phyloP scores from a whole-genome alignment of 1,284 basidiomycete genomes.

The Leccinum cinnamomeum region DNA sequence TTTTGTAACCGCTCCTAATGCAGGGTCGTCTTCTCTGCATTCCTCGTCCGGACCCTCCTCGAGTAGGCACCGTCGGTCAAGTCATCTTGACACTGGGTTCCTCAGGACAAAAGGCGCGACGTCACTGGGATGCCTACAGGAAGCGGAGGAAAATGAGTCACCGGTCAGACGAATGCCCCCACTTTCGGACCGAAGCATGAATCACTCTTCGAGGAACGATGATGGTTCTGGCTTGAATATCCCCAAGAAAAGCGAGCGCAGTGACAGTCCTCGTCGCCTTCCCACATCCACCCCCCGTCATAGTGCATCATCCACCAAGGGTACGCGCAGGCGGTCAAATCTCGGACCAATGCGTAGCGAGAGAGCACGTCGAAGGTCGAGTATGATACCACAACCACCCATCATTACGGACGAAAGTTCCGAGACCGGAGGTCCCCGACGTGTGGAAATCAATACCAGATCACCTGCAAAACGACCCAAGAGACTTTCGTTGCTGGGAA shows the following conservation, averaged over 20 bases:
- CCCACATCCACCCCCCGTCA: slow-evolving; percentile 49
- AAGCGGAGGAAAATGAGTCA: slow-evolving; percentile 63
- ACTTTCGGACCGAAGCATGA: slow-evolving; percentile 63
- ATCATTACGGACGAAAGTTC: slow-evolving; percentile 25
- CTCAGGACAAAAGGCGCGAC: slow-evolving; percentile 57
- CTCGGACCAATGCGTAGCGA: slow-evolving; percentile 70
- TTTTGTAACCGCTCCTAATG: slow-evolving; percentile 42
- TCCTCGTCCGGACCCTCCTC: slow-evolving; percentile 22
- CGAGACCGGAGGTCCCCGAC: slow-evolving; percentile 39
- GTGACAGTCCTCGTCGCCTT: slow-evolving; percentile 48
- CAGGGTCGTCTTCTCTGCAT: slow-evolving; percentile 17
- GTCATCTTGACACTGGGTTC: slow-evolving; percentile 67
- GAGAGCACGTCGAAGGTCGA: slow-evolving; percentile 69
- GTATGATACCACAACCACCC: slow-evolving; percentile 64
- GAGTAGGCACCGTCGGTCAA: slow-evolving; percentile 53
- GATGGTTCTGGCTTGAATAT: slow-evolving; percentile 26
- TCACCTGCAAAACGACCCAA: slow-evolving; percentile 65
- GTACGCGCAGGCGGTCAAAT: slow-evolving; percentile 62
- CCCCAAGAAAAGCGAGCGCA: slow-evolving; percentile 39
- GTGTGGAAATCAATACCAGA: slow-evolving; percentile 45
- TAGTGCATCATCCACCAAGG: slow-evolving; percentile 37
- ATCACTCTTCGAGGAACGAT: slow-evolving; percentile 35
- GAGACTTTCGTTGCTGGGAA: slow-evolving; percentile 55
- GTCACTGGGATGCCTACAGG: slow-evolving; percentile 62
- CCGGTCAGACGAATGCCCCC: slow-evolving; percentile 41